phyloP scores from a whole-genome alignment of 129 eudicot species.

The Helianthus tuberosus region DNA sequence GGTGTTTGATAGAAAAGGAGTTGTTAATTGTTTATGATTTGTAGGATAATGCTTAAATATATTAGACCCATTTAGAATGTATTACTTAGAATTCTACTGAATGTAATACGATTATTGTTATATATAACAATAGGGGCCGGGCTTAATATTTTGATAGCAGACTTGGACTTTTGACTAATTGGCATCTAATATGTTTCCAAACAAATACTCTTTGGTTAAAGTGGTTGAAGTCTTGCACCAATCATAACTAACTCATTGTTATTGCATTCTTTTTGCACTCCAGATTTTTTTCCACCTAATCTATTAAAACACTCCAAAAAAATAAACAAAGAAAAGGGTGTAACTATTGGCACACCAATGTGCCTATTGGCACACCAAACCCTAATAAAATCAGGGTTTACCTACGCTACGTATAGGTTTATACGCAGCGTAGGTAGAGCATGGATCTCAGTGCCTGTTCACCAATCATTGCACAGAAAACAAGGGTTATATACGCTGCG shows the following conservation, averaged over 20 bases:
- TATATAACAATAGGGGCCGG: neutral
- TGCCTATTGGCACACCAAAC: too few species aligned
- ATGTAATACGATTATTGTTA: neutral
- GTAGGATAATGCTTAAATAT: neutral
- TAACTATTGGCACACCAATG: too few species aligned
- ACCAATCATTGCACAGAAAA: too few species aligned
- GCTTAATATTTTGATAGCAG: neutral
- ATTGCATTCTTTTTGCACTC: slow-evolving; percentile 9
- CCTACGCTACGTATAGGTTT: too few species aligned
- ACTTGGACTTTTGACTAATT: neutral
- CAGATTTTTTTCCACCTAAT: slow-evolving; percentile 30
- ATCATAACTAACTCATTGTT: slow-evolving; percentile 33
- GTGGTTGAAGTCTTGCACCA: slow-evolving; percentile 36
- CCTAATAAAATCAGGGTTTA: too few species aligned
- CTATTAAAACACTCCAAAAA: slow-evolving; percentile 14
- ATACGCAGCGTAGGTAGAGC: too few species aligned
- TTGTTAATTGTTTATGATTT: slow-evolving; percentile 18
- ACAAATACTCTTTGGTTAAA: slow-evolving; percentile 15
- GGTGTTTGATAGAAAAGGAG: slow-evolving; percentile 10
- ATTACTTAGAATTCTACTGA: neutral
- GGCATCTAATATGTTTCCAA: slow-evolving; percentile 6
- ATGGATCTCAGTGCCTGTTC: too few species aligned
- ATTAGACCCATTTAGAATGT: too few species aligned
- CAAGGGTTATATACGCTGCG: too few species aligned
- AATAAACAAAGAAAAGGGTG: too few species aligned